Percentiles rank a stretch among this genome's conserved stretches.
Evolutionary conservation across 2,329 filamentous ascomycete species (phyloP).

Genomic region (Botryotinia globosa): DNA sequence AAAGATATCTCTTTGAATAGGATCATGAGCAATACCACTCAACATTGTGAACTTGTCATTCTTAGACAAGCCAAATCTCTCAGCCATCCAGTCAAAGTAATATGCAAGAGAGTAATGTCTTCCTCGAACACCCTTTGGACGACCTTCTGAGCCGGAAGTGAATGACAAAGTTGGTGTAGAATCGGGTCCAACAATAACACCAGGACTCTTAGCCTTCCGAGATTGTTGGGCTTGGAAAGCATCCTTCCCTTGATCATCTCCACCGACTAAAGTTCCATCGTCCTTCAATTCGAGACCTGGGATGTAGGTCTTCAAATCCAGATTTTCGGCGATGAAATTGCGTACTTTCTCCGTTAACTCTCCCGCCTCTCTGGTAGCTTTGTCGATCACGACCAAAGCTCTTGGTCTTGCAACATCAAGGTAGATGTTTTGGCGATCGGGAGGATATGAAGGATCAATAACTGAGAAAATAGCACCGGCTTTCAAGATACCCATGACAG

Average conservation of each 20-base stretch:
- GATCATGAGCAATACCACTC: conserved; percentile 78
- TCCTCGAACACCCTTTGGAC: conserved; percentile 83
- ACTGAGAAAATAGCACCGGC: conserved; percentile 60
- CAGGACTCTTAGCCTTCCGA: conserved; percentile 57
- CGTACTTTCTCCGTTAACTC: conserved; percentile 55
- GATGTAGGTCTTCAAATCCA: conserved; percentile 70
- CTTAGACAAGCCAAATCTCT: conserved; percentile 71
- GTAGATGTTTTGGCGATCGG: conserved; percentile 77
- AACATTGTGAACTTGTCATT: conserved; percentile 79
- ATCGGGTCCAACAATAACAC: conserved; percentile 81
- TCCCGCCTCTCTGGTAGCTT: conserved; percentile 67
- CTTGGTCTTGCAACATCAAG: conserved; percentile 75
- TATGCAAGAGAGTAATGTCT: conserved; percentile 81
- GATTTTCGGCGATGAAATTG: conserved; percentile 68
- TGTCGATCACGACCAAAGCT: conserved; percentile 70
- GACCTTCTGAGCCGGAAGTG: conserved; percentile 72
- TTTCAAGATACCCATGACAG: conserved; percentile 73
- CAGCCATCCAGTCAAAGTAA: conserved; percentile 92
- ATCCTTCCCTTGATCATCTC: conserved; percentile 62
- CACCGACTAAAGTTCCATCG: conserved; percentile 70
- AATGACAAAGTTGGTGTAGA: conserved; percentile 73
- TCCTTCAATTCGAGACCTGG: conserved; percentile 70
- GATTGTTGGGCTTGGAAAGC: conserved; percentile 55
- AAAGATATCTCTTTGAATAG: conserved; percentile 74
- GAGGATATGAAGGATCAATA: conserved; percentile 80